These are phyloP conservation scores for Volvox reticuliferus DNA, from an alignment of 139 green algal genomes.

Conservation along the genomic window DNA sequence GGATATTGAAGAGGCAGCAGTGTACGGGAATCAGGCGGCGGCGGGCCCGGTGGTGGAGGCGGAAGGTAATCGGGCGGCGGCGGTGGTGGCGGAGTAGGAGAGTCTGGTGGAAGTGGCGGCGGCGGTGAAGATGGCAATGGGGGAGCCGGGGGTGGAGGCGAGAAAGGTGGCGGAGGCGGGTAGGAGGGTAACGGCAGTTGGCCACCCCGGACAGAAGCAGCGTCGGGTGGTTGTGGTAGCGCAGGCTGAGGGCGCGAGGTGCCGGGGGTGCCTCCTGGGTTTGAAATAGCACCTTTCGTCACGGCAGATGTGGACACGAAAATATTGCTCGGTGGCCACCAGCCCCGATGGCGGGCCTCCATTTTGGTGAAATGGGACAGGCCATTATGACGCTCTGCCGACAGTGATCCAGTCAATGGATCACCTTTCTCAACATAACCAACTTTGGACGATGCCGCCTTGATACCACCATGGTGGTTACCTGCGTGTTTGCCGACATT, in stretches of 20 bases:
- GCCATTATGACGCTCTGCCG: too few relatives aligned
- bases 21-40: too few relatives aligned
- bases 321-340: background rate
- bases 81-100: background rate
- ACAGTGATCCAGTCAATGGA: too few relatives aligned
- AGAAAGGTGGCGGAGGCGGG: background rate
- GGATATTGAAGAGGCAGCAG: too few relatives aligned
- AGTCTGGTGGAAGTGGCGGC: background rate
- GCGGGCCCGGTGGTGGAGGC: background rate
- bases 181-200: constrained; percentile 3
- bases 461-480: too few relatives aligned
- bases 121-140: background rate
- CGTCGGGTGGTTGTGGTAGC: background rate
- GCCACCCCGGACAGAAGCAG: background rate
- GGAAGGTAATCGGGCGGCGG: background rate
- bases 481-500: too few relatives aligned
- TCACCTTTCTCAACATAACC: too few relatives aligned
- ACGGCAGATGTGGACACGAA: background rate
- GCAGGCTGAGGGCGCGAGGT: too few relatives aligned
- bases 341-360: background rate
- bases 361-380: too few relatives aligned
- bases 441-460: too few relatives aligned
- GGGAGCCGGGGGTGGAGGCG: background rate
- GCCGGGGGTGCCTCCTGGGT: too few relatives aligned
- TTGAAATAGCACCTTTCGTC: background rate